Evolutionary conservation across 2,329 filamentous ascomycete genomes (phyloP), one percentile per base, ranked within the genome.

Genomic region (Diaporthe aspalathi): DNA sequence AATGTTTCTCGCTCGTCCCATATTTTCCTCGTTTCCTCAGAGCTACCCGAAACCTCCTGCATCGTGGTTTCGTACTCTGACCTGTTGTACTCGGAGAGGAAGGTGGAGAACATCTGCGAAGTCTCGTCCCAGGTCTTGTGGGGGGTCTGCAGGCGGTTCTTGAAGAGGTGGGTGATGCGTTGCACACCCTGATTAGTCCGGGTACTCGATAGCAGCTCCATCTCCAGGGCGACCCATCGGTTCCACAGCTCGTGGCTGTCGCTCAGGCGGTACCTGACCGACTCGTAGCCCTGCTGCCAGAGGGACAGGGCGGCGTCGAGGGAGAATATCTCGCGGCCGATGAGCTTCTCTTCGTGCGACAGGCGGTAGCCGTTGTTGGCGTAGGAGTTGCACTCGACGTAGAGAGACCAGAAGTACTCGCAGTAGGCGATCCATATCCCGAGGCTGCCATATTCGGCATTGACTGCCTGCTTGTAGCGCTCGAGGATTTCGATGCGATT

Each of bases 221-320:
- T 85, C 78, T 94, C 87, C 57, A 94, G 87, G 68, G 91, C 89
- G 53, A 94, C 86, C 87, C 93, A 95, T 74, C 91, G 90, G 78
- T 95, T 89, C 93, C 93, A 97, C 14, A 96, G 86, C 70, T 90
- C 81, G 78, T 94, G 91, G 77, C 93, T 95, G 79, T 94, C 92
- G 77, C 89, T 89, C 71, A 96, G 84, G 73, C 93, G 91, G 80
- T 91, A 93, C 78, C 91, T 89, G 67, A 93, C 93, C 52, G 90
- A 88, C 73, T 91, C 87, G 75, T 93, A 90, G 45, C 89, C 93
- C 76, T 93, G 87, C 78, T 91, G 89, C 87, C 93, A 93, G 1
- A 93, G 86, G 68, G 89, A 88, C 68, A 93, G 82, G 56, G 93
- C 88, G 57, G 88, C 82, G 43, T 91, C 89, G 73, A 92, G 88